phyloP scores from a whole-genome alignment of 768 basidiomycete genomes.

The Tricholoma sp. region DNA sequence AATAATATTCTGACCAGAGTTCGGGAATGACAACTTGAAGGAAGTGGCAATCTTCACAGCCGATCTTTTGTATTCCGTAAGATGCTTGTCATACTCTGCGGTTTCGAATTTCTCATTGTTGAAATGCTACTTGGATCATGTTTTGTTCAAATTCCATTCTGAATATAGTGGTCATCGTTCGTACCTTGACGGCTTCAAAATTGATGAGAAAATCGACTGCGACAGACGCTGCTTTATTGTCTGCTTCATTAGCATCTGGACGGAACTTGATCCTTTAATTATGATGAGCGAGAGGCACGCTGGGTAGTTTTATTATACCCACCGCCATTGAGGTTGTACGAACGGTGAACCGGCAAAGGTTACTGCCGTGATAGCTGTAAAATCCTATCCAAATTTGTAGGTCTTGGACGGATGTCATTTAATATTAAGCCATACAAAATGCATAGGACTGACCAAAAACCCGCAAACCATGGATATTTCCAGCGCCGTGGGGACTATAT shows the following conservation, averaged over 20 bases:
- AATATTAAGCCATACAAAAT: background rate
- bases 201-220: slow-evolving; percentile 97
- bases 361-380: slow-evolving; percentile 81
- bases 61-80: slow-evolving; percentile 83
- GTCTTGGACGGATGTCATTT: slow-evolving; percentile 46
- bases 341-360: slow-evolving; percentile 97
- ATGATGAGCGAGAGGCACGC: slow-evolving; percentile 3
- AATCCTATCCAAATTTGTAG: slow-evolving; percentile 97
- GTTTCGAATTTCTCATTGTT: slow-evolving; percentile 95
- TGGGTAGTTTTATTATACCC: too few relatives aligned
- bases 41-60: slow-evolving; percentile 95
- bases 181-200: slow-evolving; percentile 98
- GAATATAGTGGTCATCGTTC: too few relatives aligned
- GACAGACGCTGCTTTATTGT: slow-evolving; percentile 91
- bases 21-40: slow-evolving; percentile 83
- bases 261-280: slow-evolving; percentile 84
- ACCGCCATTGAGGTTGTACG: slow-evolving; percentile 97
- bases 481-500: slow-evolving; percentile 89
- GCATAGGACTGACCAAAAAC: slow-evolving; percentile 69
- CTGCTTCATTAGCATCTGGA: slow-evolving; percentile 90
- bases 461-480: slow-evolving; percentile 98
- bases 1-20: slow-evolving; percentile 95
- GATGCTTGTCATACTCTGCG: slow-evolving; percentile 84
- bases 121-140: slow-evolving; percentile 67
- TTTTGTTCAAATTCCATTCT: background rate